phyloP scores from a whole-genome alignment of 306 rosid species.

The peach (Prunus persica) region DNA sequence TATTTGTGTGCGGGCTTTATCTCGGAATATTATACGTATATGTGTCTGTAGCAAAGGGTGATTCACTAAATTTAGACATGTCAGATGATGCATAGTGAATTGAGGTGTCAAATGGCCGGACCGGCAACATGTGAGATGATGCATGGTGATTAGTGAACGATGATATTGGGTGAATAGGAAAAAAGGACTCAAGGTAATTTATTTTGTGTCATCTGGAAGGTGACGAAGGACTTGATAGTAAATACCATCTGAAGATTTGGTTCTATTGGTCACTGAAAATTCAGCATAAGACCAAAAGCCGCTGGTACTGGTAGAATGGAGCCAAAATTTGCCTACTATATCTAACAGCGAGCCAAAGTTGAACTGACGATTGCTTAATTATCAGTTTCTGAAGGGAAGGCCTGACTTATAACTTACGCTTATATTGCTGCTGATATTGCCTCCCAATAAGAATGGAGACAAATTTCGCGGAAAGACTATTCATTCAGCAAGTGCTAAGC shows the following conservation, averaged over 20 bases:
- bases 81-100: no score
- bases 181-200: no score
- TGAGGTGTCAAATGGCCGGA: no score
- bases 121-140: no score
- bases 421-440: neutral
- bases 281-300: neutral
- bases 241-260: neutral
- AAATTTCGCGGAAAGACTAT: slow-evolving; percentile 2
- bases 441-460: slow-evolving; percentile 3
- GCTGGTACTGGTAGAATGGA: slow-evolving; percentile 5
- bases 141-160: no score
- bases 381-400: neutral
- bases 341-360: neutral
- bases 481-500: slow-evolving; percentile 18
- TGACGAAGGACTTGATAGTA: neutral
- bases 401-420: neutral
- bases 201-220: no score
- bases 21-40: no score
- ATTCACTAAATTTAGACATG: no score
- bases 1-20: no score
- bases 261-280: neutral
- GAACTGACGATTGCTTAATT: neutral
- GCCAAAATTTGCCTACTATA: slow-evolving; percentile 24
- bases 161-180: no score
- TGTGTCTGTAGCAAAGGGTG: no score